Base-by-base conservation (phyloP, 176 grass and related monocot genomes). In the Eremochloa ophiuroides region DNA sequence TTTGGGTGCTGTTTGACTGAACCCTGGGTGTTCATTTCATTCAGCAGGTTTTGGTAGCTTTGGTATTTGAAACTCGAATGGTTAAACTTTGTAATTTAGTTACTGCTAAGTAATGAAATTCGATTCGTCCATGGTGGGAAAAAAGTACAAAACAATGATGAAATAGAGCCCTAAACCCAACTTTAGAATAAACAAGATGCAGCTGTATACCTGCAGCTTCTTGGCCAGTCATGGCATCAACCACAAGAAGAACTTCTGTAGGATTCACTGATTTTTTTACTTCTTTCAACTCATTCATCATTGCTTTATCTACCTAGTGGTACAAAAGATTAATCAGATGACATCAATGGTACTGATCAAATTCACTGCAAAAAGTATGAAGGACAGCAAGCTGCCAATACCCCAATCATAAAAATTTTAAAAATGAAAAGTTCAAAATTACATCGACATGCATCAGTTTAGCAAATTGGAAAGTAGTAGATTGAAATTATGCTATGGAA, bases 161-260 rank as follows among this genome's bases (percentile, higher is more conserved):
- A 18, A 34, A 46, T 46, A 44, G 75, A 77, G 9, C 23, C 23
- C 56, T 77, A 62, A 15, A 44, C 14, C 74, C 55, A 22, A n/a
- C n/a, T 77, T 40, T 43, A 40, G 27, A 64, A 78, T 46, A 35
- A 55, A 80, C 2, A 73, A 66, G 35, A 31, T 66, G 40, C 34
- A 83, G 44, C 34, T 46, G 3, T 18, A 78, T 89, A 95, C 96
- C 96, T 79, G 96, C 96, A 74, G 96, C 96, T 95, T 99, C 96
- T 76, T 99, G 93, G 18, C 96, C 96, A 88, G 91, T 95, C 96
- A 99, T 99, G 70, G 96, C 96, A 90, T 99, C 96, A 75, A 99
- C 96, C 30, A 99, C 96, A 80, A 99, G 89, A 69, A 99, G 80
- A 90, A 95, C 85, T 87, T 99, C 96, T 42, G 91, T 93, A 66